These are phyloP conservation scores for Cyclanthera cordifolia DNA, from an alignment of 306 rosid genomes.

Conservation along the genomic window DNA sequence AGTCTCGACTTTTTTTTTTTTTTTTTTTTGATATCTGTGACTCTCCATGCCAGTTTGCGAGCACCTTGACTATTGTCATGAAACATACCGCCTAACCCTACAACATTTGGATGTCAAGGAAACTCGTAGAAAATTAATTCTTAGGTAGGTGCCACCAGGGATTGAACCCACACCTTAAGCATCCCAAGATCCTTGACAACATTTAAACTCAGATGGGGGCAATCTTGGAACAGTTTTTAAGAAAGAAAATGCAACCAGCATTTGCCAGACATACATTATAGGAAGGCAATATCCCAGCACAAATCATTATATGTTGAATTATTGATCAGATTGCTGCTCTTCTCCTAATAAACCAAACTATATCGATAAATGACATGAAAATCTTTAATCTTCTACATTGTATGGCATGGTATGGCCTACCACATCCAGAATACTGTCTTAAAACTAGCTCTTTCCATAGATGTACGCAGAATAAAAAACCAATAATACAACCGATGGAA, in stretches of 20 bases:
- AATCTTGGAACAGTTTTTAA: background rate
- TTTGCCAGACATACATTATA: background rate
- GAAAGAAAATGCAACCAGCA: background rate
- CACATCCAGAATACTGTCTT: slow-evolving; percentile 1
- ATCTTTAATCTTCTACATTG: background rate
- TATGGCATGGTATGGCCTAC: slow-evolving; percentile 8
- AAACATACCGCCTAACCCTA: no score
- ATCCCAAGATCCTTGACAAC: no score
- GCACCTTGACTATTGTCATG: no score
- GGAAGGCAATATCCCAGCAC: background rate
- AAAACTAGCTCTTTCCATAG: background rate
- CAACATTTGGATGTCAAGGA: no score
- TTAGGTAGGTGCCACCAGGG: no score
- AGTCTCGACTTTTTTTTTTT: no score
- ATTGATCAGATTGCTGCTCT: background rate
- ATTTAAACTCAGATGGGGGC: background rate
- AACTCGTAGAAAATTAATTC: no score
- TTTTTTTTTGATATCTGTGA: no score
- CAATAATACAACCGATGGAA: background rate
- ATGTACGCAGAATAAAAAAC: background rate
- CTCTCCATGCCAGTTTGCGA: no score
- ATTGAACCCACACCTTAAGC: no score
- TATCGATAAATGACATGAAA: background rate
- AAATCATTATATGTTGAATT: background rate
- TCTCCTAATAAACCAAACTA: background rate